These are phyloP conservation scores for Puccinia horiana DNA, from an alignment of 1,284 basidiomycete genomes.

Conservation along the genomic window DNA sequence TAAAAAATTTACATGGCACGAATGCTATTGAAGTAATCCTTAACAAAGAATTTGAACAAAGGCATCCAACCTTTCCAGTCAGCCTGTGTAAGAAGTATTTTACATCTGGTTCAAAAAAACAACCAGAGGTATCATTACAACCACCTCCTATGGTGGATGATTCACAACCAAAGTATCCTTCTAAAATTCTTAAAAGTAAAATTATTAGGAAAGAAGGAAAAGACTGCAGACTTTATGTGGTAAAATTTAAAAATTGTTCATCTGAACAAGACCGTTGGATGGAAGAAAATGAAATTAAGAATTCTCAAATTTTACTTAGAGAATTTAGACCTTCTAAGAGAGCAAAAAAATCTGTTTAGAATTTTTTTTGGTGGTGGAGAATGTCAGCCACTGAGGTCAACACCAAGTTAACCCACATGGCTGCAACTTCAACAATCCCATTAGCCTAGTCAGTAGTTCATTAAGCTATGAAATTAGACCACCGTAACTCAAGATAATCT, in stretches of 20 bases:
- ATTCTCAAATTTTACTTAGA: too few species aligned
- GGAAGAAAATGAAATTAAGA: not conserved
- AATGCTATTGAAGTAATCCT: slow-evolving; percentile 4
- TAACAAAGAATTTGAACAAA: slow-evolving; percentile 6
- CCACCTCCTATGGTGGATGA: too few species aligned
- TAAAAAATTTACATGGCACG: too few species aligned
- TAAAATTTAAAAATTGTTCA: not conserved
- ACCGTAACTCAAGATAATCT: too few species aligned
- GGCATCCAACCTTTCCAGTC: too few species aligned
- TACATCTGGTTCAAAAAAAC: too few species aligned
- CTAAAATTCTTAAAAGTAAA: not conserved
- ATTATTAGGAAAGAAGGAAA: not conserved
- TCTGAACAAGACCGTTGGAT: not conserved
- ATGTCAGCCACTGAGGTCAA: not conserved
- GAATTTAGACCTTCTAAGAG: not conserved
- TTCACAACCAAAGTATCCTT: not conserved
- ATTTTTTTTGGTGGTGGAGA: not conserved
- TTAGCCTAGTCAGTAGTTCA: too few species aligned
- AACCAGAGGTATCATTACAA: too few species aligned
- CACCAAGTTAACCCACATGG: too few species aligned
- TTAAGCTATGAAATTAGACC: too few species aligned
- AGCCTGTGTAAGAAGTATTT: too few species aligned
- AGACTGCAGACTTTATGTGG: not conserved
- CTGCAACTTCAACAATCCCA: too few species aligned
- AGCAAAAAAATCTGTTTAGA: not conserved